Base-by-base conservation (phyloP, 441 rosid species). In the Brassica balearica region DNA sequence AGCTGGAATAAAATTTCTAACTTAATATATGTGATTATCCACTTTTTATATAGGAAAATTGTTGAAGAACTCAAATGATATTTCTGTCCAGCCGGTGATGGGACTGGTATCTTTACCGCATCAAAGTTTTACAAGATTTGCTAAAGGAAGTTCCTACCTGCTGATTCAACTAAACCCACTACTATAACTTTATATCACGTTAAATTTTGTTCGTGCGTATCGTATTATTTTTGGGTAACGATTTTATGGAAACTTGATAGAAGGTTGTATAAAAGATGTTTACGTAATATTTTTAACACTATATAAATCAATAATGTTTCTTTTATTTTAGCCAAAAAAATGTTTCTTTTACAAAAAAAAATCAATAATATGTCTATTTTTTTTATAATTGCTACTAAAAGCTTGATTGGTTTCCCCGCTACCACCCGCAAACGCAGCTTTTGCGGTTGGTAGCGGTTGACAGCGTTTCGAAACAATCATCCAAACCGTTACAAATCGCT, bases 111-210 rank as follows among this genome's bases (percentile, higher is more conserved):
- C 80, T 64, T 51, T 71, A 51, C 53, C 38, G 71, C 55, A 32
- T 65, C 62, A 53, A 73, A 73, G 23, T 51, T 20, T 56, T 27
- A 22, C 51, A 14, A 70, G 48, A 77, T 77, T 71, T 77, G 65
- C 65, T 17, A 63, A 77, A 36, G 22, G 65, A 64, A 77, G 15
- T 53, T 70, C 48, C 22, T 15, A 70, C 65, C 20, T 2, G 19
- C 14, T 51, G 58, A n/a, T 61, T 62, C 20, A 27, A 61, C 69
- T 48, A 61, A 70, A 77, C 59, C 59, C 59, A 77, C 65, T 77
- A n/a, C n/a, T 3, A 63, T 53, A 64, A 64, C 71, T 70, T 77
- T 77, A 48, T 34, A 17, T 11, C 55, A 77, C 71, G 71, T 71
- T 25, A 15, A 23, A 15, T 6, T 5, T 64, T 34, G 55, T 9